Evolutionary conservation across 2,329 filamentous ascomycete species (phyloP).

Genomic region (Aspergillus ruber): DNA sequence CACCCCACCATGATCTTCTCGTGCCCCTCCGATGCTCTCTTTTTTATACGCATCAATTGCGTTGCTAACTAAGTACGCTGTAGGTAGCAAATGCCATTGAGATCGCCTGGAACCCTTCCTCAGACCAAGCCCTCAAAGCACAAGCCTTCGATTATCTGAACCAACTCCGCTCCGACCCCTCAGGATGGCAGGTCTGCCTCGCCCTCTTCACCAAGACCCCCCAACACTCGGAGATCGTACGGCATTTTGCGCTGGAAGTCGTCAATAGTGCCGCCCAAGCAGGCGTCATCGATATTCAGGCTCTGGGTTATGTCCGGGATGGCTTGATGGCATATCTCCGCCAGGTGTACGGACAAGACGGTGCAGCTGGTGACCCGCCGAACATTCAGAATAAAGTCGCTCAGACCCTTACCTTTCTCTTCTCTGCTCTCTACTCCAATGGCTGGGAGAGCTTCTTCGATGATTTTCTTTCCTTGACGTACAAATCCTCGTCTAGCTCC

Average conservation of each 20-base stretch:
- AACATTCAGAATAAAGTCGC: conserved; percentile 94
- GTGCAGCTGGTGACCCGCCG: conserved; percentile 59
- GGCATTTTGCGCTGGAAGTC: conserved; percentile 83
- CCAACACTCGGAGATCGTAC: conserved; percentile 71
- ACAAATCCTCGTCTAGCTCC: conserved; percentile 50
- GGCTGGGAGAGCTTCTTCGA: conserved; percentile 89
- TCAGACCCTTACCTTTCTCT: conserved; percentile 90
- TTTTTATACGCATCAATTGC: neutral
- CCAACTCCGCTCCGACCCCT: conserved; percentile 72
- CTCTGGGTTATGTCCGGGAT: conserved; percentile 70
- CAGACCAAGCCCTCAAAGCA: conserved; percentile 66
- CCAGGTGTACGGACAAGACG: conserved; percentile 61
- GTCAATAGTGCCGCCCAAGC: conserved; percentile 86
- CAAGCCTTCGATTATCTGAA: conserved; percentile 62
- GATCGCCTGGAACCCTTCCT: conserved; percentile 78
- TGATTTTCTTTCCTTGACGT: conserved; percentile 75
- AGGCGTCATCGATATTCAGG: conserved; percentile 65
- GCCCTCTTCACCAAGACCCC: conserved; percentile 75
- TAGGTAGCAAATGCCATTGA: conserved; percentile 93
- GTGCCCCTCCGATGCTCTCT: conserved; percentile 13
- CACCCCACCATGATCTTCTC: conserved; percentile 11
- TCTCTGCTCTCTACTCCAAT: conserved; percentile 75
- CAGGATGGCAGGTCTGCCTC: conserved; percentile 86
- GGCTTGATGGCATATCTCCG: conserved; percentile 75
- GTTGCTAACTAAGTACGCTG: conserved; percentile 2